Conservation (phyloP, 1,284 basidiomycete species). For the Rhodotorula sp. region DNA sequence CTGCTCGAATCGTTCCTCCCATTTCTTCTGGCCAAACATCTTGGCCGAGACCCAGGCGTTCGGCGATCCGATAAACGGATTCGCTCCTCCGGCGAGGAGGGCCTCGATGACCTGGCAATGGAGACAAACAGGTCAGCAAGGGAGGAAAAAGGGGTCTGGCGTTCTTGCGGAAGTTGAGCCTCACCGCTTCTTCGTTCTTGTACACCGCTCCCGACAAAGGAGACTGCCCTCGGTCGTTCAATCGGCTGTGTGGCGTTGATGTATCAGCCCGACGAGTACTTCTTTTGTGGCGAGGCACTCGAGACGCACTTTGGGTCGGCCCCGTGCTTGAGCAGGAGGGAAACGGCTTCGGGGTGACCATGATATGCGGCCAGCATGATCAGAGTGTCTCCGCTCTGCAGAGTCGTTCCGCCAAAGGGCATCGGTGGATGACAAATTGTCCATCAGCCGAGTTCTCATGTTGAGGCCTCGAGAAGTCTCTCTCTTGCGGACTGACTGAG, state of each 20-base stretch:
- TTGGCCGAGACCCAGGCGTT: constrained; percentile 66
- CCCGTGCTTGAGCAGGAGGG: constrained; percentile 58
- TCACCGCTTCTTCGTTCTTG: constrained; percentile 59
- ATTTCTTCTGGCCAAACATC: constrained; percentile 42
- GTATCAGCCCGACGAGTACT: too few species aligned
- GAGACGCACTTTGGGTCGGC: constrained; percentile 61
- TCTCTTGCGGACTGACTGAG: constrained; percentile 42
- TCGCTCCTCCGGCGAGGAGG: constrained; percentile 63
- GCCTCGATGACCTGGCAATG: constrained; percentile 58
- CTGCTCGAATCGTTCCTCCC: constrained; percentile 17
- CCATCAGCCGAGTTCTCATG: not conserved
- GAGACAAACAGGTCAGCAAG: not conserved
- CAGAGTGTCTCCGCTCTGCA: constrained; percentile 62
- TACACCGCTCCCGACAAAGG: constrained; percentile 79
- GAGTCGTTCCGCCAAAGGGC: too few species aligned
- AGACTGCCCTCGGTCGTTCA: constrained; percentile 76
- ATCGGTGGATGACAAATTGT: not conserved
- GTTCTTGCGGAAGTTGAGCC: not conserved
- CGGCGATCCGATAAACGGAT: constrained; percentile 67
- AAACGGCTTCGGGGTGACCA: constrained; percentile 63
- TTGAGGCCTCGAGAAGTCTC: too few species aligned
- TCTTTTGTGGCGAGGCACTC: not conserved
- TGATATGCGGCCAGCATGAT: constrained; percentile 80
- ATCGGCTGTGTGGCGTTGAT: constrained; percentile 45
- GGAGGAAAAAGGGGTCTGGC: not conserved